A percentile compares a stretch with the other conserved stretches of the same genome.
phyloP scores from a whole-genome alignment of 2,329 filamentous ascomycete species.

The Corynespora cassiicola region DNA sequence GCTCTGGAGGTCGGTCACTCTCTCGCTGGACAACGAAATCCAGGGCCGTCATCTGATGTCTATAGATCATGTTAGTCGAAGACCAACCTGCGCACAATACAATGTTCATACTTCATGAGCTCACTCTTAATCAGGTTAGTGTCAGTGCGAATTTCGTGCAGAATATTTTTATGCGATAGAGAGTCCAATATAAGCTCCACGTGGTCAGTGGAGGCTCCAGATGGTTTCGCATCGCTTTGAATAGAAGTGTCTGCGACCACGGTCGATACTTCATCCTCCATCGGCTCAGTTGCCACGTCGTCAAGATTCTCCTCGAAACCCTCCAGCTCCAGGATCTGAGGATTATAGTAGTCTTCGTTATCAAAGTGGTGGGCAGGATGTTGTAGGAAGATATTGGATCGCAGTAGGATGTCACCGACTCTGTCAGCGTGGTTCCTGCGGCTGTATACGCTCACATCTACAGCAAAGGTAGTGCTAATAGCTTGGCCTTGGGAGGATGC shows the following conservation, averaged over 20 bases:
- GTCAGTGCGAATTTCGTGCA: slow-evolving; percentile 12
- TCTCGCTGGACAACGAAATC: slow-evolving; percentile 24
- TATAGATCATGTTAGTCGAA: slow-evolving; percentile 3
- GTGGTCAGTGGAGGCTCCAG: slow-evolving; percentile 3
- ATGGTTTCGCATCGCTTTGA: slow-evolving; percentile 4
- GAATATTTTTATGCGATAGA: slow-evolving; percentile 5
- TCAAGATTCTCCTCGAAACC: slow-evolving; percentile 10
- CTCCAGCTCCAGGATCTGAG: slow-evolving; percentile 14
- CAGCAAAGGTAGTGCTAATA: slow-evolving; percentile 7
- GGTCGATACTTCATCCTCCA: slow-evolving; percentile 3
- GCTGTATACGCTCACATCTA: slow-evolving; percentile 12
- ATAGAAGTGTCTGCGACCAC: background rate
- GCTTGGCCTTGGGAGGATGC: background rate
- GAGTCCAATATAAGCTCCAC: slow-evolving; percentile 3
- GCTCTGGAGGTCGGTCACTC: slow-evolving; percentile 8
- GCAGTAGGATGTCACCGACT: slow-evolving; percentile 11
- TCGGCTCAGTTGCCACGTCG: slow-evolving; percentile 5
- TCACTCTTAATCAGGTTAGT: slow-evolving; percentile 8
- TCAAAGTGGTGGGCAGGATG: slow-evolving; percentile 5
- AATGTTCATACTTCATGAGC: slow-evolving; percentile 3
- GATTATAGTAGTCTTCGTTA: slow-evolving; percentile 12
- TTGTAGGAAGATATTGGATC: slow-evolving; percentile 10
- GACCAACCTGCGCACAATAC: background rate
- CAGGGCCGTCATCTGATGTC: slow-evolving; percentile 23
- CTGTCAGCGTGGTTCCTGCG: slow-evolving; percentile 12